Base-by-base conservation (phyloP, 2,329 filamentous ascomycete species). In the Neofusicoccum sp. region DNA sequence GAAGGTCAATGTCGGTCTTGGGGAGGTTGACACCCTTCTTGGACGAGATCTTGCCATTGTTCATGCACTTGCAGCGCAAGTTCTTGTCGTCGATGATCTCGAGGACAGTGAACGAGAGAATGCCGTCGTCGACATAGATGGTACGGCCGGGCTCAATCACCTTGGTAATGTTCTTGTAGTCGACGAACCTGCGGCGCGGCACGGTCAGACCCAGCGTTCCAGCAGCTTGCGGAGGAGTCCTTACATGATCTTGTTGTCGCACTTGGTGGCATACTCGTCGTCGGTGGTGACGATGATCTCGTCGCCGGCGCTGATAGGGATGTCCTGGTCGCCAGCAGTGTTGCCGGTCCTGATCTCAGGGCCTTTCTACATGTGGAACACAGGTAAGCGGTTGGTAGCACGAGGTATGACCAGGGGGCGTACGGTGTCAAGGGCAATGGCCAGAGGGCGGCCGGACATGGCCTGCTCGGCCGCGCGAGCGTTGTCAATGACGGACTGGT, bases 131-230 rank as follows among this genome's bases (percentile, higher is more conserved):
- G 72, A 99, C 95, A 81, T 96, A 99, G 84, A 99, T 96, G 79
- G 90, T 89, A 74, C 95, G 93, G 75, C 94, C 95, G 65, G 87
- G 84, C 77, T 91, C 81, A 75, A 99, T 98, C 72, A 99, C 95
- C 84, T 96, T 97, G 81, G 94, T 97, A 81, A 99, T 98, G 86
- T 99, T 99, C 89, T 96, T 96, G 86, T 99, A 98, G 84, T 98
- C 94, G 74, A 98, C 90, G 76, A 93, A 97, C 89, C 91, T 94
- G 52, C 50, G 31, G 56, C 28, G 12, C 7, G 22, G 22, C 3
- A 41, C 8, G 22, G 29, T 58, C 11, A 58, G 54, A 22, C 28
- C 14, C 22, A 29, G 7, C 54, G 28, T 28, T 28, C 34, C 45
- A 52, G 44, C 6, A 36, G 14, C 12, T 16, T 41, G 31, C 14